Evolutionary conservation across 2,329 filamentous ascomycete species (phyloP).

Genomic region (Aureobasidium uvarum): DNA sequence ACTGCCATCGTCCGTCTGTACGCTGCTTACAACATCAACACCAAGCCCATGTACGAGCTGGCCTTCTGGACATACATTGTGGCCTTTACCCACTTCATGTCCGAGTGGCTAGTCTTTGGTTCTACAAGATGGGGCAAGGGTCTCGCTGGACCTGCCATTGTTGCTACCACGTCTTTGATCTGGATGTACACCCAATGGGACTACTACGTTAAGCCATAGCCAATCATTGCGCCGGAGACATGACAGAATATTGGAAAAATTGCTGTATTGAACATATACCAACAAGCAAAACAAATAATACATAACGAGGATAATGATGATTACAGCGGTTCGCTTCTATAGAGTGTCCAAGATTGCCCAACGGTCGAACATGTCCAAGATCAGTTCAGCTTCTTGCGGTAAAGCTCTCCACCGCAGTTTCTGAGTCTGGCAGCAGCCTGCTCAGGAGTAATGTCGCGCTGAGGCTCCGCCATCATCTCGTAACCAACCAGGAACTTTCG

Average conservation of each 20-base stretch:
- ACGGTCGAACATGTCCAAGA: background rate
- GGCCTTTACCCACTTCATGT: conserved; percentile 73
- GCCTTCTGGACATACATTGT: conserved; percentile 78
- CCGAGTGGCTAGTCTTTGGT: conserved; percentile 77
- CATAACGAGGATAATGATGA: conserved; percentile 10
- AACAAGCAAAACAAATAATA: background rate
- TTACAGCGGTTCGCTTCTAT: conserved; percentile 3
- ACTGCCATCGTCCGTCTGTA: conserved; percentile 75
- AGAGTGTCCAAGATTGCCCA: conserved; percentile 10
- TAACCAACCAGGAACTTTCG: conserved; percentile 96
- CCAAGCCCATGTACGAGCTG: conserved; percentile 72
- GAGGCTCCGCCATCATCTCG: conserved; percentile 95
- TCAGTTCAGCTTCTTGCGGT: conserved; percentile 62
- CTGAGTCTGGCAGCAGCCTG: conserved; percentile 80
- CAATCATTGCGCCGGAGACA: too few relatives aligned
- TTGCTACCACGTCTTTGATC: conserved; percentile 54
- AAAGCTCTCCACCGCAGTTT: conserved; percentile 75
- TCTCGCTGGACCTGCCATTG: conserved; percentile 58
- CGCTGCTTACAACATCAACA: conserved; percentile 75
- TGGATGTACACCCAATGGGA: conserved; percentile 69
- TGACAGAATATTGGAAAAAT: background rate
- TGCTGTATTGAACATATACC: background rate
- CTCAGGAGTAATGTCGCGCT: conserved; percentile 95
- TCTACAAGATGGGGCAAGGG: conserved; percentile 65
- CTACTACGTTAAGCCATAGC: conserved; percentile 59